Percentiles rank a stretch among this genome's conserved stretches.
These are phyloP conservation scores for Pseudoturritis turrita DNA, from an alignment of 345 rosid genomes.

Conservation along the genomic window DNA sequence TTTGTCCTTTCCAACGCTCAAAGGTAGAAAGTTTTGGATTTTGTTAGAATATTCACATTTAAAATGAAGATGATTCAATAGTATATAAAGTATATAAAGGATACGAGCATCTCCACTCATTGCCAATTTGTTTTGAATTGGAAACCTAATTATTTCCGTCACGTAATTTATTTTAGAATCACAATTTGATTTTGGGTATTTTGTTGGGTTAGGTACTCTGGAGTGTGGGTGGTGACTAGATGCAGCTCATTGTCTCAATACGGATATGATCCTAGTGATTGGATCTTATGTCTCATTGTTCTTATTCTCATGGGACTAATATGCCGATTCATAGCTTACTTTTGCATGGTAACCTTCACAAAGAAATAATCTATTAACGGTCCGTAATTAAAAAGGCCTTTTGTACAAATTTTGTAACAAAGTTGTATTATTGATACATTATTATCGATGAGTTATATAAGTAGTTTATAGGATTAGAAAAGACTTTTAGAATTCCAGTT, in stretches of 20 bases:
- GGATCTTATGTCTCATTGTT: conserved; percentile 44
- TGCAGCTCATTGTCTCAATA: conserved; percentile 46
- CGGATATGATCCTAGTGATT: conserved; percentile 53
- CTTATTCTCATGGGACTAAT: conserved; percentile 42
- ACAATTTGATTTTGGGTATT: neutral
- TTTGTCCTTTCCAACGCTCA: conserved; percentile 73
- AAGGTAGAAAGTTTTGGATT: conserved; percentile 28
- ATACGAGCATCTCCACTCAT: too few species aligned
- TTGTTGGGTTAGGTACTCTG: conserved; percentile 43
- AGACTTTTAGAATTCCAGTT: neutral
- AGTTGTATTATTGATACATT: neutral
- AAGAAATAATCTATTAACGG: conserved; percentile 38
- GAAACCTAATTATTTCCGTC: too few species aligned
- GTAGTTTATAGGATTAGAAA: conserved; percentile 6
- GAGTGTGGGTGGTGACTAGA: conserved; percentile 67
- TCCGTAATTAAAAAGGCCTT: neutral
- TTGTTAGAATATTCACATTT: too few species aligned
- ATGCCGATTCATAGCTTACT: conserved; percentile 46
- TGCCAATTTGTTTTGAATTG: too few species aligned
- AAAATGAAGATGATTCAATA: too few species aligned
- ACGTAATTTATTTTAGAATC: too few species aligned
- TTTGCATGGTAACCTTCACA: conserved; percentile 39
- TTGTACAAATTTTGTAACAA: conserved; percentile 23
- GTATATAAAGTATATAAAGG: too few species aligned
- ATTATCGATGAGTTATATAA: neutral